Conservation (phyloP, 129 eudicot species). For the Flaveria robusta region DNA sequence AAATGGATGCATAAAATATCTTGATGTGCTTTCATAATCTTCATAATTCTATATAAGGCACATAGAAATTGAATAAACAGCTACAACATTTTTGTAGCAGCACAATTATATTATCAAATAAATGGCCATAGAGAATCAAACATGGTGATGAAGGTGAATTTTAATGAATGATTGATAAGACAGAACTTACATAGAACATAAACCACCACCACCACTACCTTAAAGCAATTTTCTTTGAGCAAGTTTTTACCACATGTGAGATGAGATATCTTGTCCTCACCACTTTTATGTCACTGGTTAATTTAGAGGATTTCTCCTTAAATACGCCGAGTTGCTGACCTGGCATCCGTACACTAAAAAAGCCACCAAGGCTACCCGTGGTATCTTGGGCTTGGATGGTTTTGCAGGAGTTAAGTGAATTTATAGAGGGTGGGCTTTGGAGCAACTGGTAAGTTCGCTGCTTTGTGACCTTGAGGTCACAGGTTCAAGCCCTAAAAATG, state of each 20-base stretch:
- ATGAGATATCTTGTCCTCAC: neutral
- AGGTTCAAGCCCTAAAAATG: too few species aligned
- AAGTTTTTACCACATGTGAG: neutral
- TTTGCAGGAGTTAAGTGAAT: slow-evolving; percentile 72
- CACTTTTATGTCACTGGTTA: slow-evolving; percentile 2
- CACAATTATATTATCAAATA: too few species aligned
- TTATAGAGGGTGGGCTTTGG: too few species aligned
- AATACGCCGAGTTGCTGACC: slow-evolving; percentile 42
- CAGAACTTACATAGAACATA: slow-evolving; percentile 23
- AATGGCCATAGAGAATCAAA: neutral
- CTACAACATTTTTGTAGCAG: too few species aligned
- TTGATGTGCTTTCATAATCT: neutral
- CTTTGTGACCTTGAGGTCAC: too few species aligned
- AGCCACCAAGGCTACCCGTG: too few species aligned
- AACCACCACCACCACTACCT: neutral
- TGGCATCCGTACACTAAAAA: slow-evolving; percentile 21
- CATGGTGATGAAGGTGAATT: slow-evolving; percentile 12
- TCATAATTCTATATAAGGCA: too few species aligned
- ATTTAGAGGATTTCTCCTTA: slow-evolving; percentile 39
- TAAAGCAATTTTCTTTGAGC: slow-evolving; percentile 41
- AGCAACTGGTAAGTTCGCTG: too few species aligned
- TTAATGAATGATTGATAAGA: slow-evolving; percentile 49
- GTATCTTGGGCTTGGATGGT: slow-evolving; percentile 65
- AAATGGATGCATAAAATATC: neutral
- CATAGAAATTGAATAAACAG: too few species aligned